Evolutionary conservation across 2,329 filamentous ascomycete species (phyloP).

Genomic region (Trichocomaceae sp.): DNA sequence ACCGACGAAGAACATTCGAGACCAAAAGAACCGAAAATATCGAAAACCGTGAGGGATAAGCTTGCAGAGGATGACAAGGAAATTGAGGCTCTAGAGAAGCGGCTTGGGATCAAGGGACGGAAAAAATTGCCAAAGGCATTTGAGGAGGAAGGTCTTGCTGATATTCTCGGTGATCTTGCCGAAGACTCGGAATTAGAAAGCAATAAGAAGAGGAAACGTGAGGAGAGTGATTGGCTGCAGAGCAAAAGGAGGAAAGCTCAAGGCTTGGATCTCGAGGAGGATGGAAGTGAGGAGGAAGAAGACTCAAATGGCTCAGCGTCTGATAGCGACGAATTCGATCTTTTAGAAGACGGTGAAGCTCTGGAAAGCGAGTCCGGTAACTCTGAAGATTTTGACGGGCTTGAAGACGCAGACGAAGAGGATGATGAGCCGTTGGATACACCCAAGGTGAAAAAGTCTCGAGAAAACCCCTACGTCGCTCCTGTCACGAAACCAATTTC

Average conservation of each 20-base stretch:
- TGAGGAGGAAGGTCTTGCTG: slow-evolving; percentile 74
- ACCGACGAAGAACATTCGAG: slow-evolving; percentile 11
- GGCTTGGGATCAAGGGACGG: slow-evolving; percentile 71
- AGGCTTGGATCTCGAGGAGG: slow-evolving; percentile 21
- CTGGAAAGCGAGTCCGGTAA: slow-evolving; percentile 33
- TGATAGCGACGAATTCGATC: slow-evolving; percentile 27
- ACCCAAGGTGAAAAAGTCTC: slow-evolving; percentile 36
- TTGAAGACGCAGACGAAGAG: slow-evolving; percentile 28
- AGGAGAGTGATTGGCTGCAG: slow-evolving; percentile 56
- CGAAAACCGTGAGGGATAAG: slow-evolving; percentile 50
- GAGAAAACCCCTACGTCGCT: slow-evolving; percentile 85
- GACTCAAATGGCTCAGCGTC: neutral
- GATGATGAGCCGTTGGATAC: slow-evolving; percentile 24
- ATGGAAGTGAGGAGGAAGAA: slow-evolving; percentile 19
- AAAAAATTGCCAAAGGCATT: slow-evolving; percentile 68
- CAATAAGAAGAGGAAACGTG: slow-evolving; percentile 52
- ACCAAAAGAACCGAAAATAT: slow-evolving; percentile 24
- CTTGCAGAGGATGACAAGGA: slow-evolving; percentile 79
- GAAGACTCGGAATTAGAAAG: slow-evolving; percentile 46
- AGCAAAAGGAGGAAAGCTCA: slow-evolving; percentile 52
- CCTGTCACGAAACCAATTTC: slow-evolving; percentile 48
- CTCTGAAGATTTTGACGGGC: slow-evolving; percentile 29
- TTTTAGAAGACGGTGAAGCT: slow-evolving; percentile 25
- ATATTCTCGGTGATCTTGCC: slow-evolving; percentile 64
- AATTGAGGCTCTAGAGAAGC: slow-evolving; percentile 80